Evolutionary conservation across 768 basidiomycete species (phyloP), one percentile per base, ranked within the genome.

Genomic region (Daedaleopsis sinensis): DNA sequence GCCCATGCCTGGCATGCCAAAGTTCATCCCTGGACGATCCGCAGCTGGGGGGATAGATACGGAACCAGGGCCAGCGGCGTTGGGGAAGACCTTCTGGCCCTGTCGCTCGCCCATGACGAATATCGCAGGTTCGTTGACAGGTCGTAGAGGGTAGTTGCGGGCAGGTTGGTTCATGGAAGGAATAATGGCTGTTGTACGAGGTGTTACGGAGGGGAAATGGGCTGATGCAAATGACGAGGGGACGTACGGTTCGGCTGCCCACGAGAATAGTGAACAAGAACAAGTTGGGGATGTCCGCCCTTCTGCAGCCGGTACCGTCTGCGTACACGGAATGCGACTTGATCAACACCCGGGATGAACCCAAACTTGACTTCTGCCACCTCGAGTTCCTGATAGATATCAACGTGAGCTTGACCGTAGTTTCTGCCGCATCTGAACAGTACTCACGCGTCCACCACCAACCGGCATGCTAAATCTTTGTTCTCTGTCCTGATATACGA

Each of bases 401-500:
- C 3, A 49, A 8, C 19, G 21, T 49, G 21, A 49, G 47, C 23
- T 3, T 24, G 23, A 49, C 47, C 21, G 11, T 13, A 49, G 19
- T n/a, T 16, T 21, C 7, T 11, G 3, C 21, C 23, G 23, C 16
- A n/a, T n/a, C 13, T 56, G 21, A 2, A 52, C 23, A 24, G 55
- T 13, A 76, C 87, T 69, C 72, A 90, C 90, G 62, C 86, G 84
- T 62, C 75, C 77, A 52, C 62, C 67, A 11, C 79, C 83, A 51
- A 77, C 77, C 35, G 85, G 79, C 6, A 89, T 79, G 39, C 74
- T 73, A 68, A 79, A 85, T 65, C 85, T 84, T 46, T 82, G 81
- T 69, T 94, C 92, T 55, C 84, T 75, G 59, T 93, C 92, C 65
- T 88, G 85, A 70, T 82, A 94, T 44, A 89, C 84, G 58, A 94